phyloP scores from a whole-genome alignment of 768 basidiomycete genomes.

The Scleroderma bovista region DNA sequence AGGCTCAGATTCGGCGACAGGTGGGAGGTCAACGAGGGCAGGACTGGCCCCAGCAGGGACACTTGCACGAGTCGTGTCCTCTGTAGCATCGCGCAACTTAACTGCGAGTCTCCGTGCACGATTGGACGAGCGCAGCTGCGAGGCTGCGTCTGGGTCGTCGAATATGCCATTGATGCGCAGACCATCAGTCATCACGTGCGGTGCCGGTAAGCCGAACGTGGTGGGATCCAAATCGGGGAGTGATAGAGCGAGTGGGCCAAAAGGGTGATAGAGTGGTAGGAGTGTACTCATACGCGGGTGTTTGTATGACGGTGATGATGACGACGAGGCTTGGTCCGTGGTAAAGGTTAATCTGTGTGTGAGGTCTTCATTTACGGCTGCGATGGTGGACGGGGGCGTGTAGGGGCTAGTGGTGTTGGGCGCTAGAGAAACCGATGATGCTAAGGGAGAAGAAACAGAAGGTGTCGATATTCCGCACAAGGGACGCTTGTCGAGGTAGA shows the following conservation, averaged over 20 bases:
- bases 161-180: conserved; percentile 14
- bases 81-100: conserved; percentile 44
- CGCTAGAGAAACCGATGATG: background rate
- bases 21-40: conserved; percentile 5
- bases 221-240: conserved; percentile 59
- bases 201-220: conserved; percentile 49
- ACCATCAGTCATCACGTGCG: conserved; percentile 24
- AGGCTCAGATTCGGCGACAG: background rate
- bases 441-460: background rate
- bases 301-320: background rate
- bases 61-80: conserved; percentile 25
- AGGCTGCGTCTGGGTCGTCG: conserved; percentile 41
- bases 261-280: conserved; percentile 65
- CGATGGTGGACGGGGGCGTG: background rate
- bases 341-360: background rate
- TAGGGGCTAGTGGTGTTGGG: background rate
- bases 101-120: conserved; percentile 44
- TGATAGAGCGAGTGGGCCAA: conserved; percentile 57
- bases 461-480: background rate
- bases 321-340: background rate
- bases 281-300: conserved; percentile 29
- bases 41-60: background rate
- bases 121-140: conserved; percentile 35
- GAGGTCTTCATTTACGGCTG: background rate
- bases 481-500: background rate